A percentile compares a stretch with the other conserved stretches of the same genome.
phyloP scores from a whole-genome alignment of 2,329 filamentous ascomycete genomes.

The Lomentospora prolificans region DNA sequence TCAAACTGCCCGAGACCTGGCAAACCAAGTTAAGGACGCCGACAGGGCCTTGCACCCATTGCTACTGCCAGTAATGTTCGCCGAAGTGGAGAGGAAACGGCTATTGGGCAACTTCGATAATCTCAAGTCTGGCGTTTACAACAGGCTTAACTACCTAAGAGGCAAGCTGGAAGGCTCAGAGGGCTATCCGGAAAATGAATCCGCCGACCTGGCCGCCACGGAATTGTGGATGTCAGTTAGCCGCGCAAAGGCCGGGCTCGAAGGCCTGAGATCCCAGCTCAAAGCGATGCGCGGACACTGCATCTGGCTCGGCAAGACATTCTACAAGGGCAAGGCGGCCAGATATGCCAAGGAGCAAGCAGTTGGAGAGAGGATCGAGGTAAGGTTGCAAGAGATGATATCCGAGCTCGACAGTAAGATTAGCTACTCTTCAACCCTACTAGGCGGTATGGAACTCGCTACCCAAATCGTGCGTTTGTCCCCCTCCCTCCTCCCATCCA shows the following conservation, averaged over 20 bases:
- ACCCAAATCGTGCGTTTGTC: slow-evolving; percentile 13
- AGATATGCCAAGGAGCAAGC: not conserved
- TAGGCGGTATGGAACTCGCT: slow-evolving; percentile 12
- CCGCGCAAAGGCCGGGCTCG: slow-evolving; percentile 12
- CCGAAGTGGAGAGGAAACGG: slow-evolving; percentile 13
- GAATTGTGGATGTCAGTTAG: slow-evolving; percentile 15
- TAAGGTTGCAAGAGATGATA: slow-evolving; percentile 11
- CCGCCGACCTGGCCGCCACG: not conserved
- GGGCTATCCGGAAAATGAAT: not conserved
- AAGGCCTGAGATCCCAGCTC: slow-evolving; percentile 15
- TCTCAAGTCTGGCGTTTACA: not conserved
- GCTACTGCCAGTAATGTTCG: slow-evolving; percentile 13
- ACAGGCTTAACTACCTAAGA: not conserved
- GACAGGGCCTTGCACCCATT: slow-evolving; percentile 10
- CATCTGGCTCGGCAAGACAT: not conserved
- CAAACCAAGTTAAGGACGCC: not conserved
- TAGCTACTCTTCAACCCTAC: slow-evolving; percentile 11
- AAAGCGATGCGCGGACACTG: slow-evolving; percentile 14
- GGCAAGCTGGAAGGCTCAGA: not conserved
- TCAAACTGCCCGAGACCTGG: not conserved
- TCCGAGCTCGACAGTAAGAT: slow-evolving; percentile 13
- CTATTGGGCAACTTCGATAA: slow-evolving; percentile 9
- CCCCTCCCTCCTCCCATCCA: not conserved
- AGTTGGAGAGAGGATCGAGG: slow-evolving; percentile 8
- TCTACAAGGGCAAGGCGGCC: not conserved